Evolutionary conservation across 805 yeast species (phyloP), one percentile per base, ranked within the genome.

Genomic region (Lachancea dasiensis): DNA sequence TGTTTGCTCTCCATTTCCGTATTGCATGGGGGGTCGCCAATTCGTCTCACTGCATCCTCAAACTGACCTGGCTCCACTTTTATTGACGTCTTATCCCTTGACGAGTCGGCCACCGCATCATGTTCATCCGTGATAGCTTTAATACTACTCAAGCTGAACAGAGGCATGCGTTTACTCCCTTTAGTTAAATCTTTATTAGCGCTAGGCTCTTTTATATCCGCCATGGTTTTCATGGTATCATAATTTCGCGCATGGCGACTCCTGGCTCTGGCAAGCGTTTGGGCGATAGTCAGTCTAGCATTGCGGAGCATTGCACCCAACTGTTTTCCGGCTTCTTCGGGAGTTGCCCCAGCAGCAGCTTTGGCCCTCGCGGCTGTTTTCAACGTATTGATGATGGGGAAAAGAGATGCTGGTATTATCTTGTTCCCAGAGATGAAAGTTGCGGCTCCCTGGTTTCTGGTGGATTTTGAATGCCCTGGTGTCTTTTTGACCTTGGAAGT

Each of bases 281-380:
- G 48, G 1, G 54, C 54, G 14, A 59, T 58, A 1, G 59, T 48
- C 24, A 43, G 42, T 31, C 56, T 57, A 1, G 64, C 58, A 25
- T 55, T 59, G 23, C 56, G 53, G 8, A 60, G 46, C 36, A 60
- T 56, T 9, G 51, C 43, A 39, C 49, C 45, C 21, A 60, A 33
- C 33, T 57, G 61, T 31, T 38, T 47, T 2, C 53, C 47, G 5
- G 60, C 51, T 24, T 58, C 61, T 33, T 60, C 61, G 2, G 58
- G 52, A 6, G 60, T 48, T 3, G 56, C 57, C n/a, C 63, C 64
- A 17, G 56, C 52, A 2, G 58, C 59, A 4, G 56, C 54, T 27
- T 54, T 56, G 1, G 54, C 52, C 34, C 48, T 56, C 3, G 64
- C 63, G 5, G 64, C 64, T 8, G 58, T 52, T 31, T 58, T 56